These are phyloP conservation scores for Condylostoma magnum DNA, from an alignment of 169 alveolate genomes.

Conservation along the genomic window DNA sequence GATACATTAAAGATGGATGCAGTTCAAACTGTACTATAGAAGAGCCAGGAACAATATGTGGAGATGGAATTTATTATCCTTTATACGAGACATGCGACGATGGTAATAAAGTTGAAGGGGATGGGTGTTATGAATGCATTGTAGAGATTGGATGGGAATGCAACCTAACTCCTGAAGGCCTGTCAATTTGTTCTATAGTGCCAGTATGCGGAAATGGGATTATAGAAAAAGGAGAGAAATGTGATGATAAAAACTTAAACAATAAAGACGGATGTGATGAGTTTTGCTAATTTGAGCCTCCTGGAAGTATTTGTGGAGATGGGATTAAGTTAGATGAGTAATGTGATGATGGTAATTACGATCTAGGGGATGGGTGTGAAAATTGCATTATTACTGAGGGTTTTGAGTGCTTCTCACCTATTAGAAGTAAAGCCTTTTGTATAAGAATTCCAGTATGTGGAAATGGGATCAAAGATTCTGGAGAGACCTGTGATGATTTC, in stretches of 20 bases:
- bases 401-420: not conserved
- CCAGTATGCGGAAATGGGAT: conserved; percentile 3
- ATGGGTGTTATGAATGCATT: conserved; percentile 7
- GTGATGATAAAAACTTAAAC: not conserved
- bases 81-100: conserved; percentile 2
- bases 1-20: not conserved
- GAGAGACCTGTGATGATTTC: conserved; percentile 43
- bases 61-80: not conserved
- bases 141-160: not conserved
- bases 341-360: no score
- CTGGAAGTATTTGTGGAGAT: conserved; percentile 51
- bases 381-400: no score
- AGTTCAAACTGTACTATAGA: not conserved
- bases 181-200: no score
- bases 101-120: conserved; percentile 4
- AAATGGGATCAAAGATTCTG: conserved; percentile 11
- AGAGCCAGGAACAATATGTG: conserved; percentile 30
- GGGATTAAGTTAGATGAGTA: conserved; percentile 37
- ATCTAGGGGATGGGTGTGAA: no score
- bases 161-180: not conserved
- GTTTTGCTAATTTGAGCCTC: conserved; percentile 13
- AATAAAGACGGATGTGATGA: not conserved
- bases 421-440: no score
- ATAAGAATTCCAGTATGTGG: conserved; percentile 20
- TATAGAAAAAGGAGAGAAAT: not conserved